phyloP scores from a whole-genome alignment of 2,329 filamentous ascomycete species.

The Penicillium capsulatum region DNA sequence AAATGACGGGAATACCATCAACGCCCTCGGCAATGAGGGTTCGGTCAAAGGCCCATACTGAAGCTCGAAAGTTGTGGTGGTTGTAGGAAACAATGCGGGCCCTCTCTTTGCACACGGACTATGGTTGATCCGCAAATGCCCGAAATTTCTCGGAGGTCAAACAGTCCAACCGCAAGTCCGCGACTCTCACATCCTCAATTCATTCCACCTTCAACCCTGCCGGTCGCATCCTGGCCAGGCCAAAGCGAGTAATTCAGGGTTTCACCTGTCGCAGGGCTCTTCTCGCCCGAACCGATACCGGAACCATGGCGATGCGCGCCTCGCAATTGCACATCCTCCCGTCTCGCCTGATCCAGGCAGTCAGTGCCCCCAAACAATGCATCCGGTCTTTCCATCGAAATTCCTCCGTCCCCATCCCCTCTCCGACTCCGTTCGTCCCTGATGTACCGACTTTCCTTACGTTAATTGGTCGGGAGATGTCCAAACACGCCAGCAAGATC shows the following conservation, averaged over 20 bases:
- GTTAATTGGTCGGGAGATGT: slow-evolving; percentile 83
- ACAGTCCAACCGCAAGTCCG: slow-evolving; percentile 4
- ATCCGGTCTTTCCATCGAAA: slow-evolving; percentile 43
- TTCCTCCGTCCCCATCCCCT: slow-evolving; percentile 52
- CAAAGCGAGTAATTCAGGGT: too few relatives aligned
- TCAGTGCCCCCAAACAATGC: slow-evolving; percentile 29
- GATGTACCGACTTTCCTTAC: slow-evolving; percentile 81
- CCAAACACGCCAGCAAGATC: slow-evolving; percentile 79
- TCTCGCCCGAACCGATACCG: neutral
- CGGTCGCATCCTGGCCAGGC: too few relatives aligned
- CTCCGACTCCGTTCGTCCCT: slow-evolving; percentile 79
- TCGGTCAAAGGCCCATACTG: too few relatives aligned
- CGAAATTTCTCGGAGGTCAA: slow-evolving; percentile 28
- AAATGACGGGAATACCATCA: too few relatives aligned
- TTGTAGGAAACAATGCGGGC: neutral
- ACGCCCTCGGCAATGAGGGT: too few relatives aligned
- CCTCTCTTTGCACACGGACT: slow-evolving; percentile 21
- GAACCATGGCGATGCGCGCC: slow-evolving; percentile 31
- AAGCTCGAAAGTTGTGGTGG: too few relatives aligned
- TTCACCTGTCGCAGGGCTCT: too few relatives aligned
- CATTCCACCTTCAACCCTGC: too few relatives aligned
- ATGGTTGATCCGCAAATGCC: slow-evolving; percentile 29
- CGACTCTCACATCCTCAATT: neutral
- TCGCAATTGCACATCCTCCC: slow-evolving; percentile 25
- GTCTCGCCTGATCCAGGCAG: slow-evolving; percentile 23